Evolutionary conservation across 176 grass and related monocot species (phyloP).

Genomic region (Carex myosuroides): DNA sequence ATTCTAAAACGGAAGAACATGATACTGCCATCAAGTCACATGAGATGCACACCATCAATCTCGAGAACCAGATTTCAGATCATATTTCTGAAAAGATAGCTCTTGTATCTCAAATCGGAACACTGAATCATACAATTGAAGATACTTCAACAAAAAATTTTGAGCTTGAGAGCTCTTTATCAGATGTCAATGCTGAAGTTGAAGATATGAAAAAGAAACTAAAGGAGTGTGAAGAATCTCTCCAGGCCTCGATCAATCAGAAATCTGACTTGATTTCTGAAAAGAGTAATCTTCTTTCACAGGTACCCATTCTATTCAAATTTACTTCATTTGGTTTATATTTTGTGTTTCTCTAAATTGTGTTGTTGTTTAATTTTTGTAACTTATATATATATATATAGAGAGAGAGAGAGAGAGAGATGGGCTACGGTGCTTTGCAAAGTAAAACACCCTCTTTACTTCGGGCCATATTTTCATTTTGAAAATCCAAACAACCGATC

Average conservation of each 20-base stretch:
- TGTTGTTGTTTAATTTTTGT: conserved; percentile 7
- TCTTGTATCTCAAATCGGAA: conserved; percentile 49
- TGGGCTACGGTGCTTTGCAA: too few species aligned
- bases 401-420: too few species aligned
- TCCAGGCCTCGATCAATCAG: conserved; percentile 16
- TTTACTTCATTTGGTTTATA: neutral
- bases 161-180: conserved; percentile 77
- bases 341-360: neutral
- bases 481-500: too few species aligned
- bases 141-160: conserved; percentile 46
- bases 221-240: conserved; percentile 11
- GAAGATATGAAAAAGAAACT: conserved; percentile 41
- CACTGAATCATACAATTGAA: conserved; percentile 58
- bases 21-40: conserved; percentile 35
- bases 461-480: too few species aligned
- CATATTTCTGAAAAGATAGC: conserved; percentile 41
- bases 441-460: too few species aligned
- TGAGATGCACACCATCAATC: conserved; percentile 27
- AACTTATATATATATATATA: neutral
- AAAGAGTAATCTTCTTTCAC: conserved; percentile 48
- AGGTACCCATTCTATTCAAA: conserved; percentile 40
- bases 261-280: conserved; percentile 48
- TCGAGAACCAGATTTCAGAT: conserved; percentile 41
- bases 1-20: conserved; percentile 39
- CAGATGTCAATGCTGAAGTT: conserved; percentile 52